phyloP scores from a whole-genome alignment of 257 asterid species.

The Solanum dulcamara region DNA sequence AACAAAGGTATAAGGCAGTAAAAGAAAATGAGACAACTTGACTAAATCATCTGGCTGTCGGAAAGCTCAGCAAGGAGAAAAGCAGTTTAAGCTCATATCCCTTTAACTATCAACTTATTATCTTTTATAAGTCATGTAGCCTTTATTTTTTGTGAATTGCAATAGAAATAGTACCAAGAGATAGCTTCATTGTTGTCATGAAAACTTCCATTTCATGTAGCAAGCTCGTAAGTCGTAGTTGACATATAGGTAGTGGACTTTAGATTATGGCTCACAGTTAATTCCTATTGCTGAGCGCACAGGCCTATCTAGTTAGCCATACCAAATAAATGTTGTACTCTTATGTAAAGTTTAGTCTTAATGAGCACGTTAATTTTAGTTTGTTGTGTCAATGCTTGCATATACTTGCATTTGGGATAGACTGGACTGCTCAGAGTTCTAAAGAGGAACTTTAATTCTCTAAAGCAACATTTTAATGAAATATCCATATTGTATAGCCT shows the following conservation, averaged over 20 bases:
- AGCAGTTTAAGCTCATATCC: not conserved
- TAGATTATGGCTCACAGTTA: not conserved
- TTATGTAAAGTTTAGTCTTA: not conserved
- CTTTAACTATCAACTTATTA: not conserved
- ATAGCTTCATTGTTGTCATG: not conserved
- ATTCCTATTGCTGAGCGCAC: not conserved
- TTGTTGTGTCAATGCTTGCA: not conserved
- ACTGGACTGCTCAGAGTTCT: not conserved
- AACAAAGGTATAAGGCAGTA: not conserved
- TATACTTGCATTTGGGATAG: not conserved
- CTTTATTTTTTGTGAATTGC: not conserved
- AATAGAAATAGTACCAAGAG: not conserved
- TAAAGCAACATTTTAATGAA: not conserved
- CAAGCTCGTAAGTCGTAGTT: not conserved
- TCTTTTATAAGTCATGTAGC: not conserved
- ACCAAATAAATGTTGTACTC: not conserved
- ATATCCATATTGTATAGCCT: not conserved
- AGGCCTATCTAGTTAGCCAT: not conserved
- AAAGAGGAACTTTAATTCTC: not conserved
- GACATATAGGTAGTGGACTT: not conserved
- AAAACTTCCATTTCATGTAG: not conserved
- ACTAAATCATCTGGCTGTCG: not conserved
- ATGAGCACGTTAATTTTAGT: not conserved
- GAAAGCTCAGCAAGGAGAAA: not conserved
- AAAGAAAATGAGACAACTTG: not conserved